These are phyloP conservation scores for Xylaria longipes DNA, from an alignment of 495 filamentous ascomycete species.

Conservation along the genomic window DNA sequence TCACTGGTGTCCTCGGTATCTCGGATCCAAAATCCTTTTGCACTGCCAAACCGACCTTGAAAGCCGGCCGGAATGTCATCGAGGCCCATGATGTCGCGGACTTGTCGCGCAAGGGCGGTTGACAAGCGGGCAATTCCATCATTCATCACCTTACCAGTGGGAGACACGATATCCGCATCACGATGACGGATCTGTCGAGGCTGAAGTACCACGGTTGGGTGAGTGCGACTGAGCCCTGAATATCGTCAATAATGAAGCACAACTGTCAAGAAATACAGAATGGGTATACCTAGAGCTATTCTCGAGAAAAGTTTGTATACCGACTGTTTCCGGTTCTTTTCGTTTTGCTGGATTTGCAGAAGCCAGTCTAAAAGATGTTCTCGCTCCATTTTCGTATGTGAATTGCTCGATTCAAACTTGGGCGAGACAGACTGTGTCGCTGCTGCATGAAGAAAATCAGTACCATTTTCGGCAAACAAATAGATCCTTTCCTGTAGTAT, in stretches of 20 bases:
- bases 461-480: conserved; percentile 53
- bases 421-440: conserved; percentile 30
- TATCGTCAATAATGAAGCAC: conserved; percentile 13
- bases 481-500: conserved; percentile 49
- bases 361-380: conserved; percentile 51
- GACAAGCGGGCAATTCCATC: conserved; percentile 83
- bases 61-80: conserved; percentile 71
- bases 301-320: conserved; percentile 48
- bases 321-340: conserved; percentile 46
- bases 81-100: conserved; percentile 66
- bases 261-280: neutral
- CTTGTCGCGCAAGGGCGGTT: conserved; percentile 61
- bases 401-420: conserved; percentile 38
- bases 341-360: conserved; percentile 45
- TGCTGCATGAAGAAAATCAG: conserved; percentile 36
- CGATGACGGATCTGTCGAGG: conserved; percentile 45
- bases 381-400: conserved; percentile 39
- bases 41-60: conserved; percentile 81
- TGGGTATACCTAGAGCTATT: conserved; percentile 46
- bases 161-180: conserved; percentile 44
- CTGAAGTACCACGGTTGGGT: conserved; percentile 43
- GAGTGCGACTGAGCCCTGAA: conserved; percentile 51
- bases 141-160: conserved; percentile 68
- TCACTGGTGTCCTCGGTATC: conserved; percentile 54
- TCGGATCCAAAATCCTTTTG: conserved; percentile 91